Evolutionary conservation across 257 asterid genomes (phyloP).

Genomic region (Primulina tabacum): DNA sequence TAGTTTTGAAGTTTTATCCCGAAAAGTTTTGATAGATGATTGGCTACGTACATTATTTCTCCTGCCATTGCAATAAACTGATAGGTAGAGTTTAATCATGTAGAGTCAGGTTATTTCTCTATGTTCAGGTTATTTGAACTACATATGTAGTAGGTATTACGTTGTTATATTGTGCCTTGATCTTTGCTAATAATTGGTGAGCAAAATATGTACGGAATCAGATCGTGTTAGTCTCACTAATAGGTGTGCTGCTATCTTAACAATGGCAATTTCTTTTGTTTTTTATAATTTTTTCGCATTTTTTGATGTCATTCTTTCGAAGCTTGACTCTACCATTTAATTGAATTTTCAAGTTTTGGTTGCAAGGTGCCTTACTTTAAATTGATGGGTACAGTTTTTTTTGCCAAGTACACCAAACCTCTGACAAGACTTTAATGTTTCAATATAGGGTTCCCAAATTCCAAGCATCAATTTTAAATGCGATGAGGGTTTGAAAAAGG

Average conservation of each 20-base stretch:
- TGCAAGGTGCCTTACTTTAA: constrained; percentile 13
- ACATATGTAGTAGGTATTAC: neutral
- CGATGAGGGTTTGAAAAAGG: constrained; percentile 56
- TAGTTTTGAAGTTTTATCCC: constrained; percentile 12
- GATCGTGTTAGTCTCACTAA: constrained; percentile 11
- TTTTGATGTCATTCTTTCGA: neutral
- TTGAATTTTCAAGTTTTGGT: constrained; percentile 11
- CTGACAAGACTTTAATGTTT: constrained; percentile 26
- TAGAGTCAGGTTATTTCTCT: constrained; percentile 3
- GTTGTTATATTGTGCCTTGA: constrained; percentile 5
- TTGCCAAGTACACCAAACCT: neutral
- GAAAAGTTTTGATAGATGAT: neutral
- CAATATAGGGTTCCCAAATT: constrained; percentile 53
- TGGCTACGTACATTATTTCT: constrained; percentile 11
- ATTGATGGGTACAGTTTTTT: constrained; percentile 18
- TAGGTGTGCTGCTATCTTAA: constrained; percentile 22
- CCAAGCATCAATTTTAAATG: constrained; percentile 65
- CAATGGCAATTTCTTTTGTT: neutral
- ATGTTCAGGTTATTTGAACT: constrained; percentile 1
- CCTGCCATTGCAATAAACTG: constrained; percentile 10
- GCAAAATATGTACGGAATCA: constrained; percentile 16
- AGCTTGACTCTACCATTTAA: constrained; percentile 1
- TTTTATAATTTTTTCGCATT: too few relatives aligned
- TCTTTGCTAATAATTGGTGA: constrained; percentile 16
- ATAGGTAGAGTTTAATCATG: constrained; percentile 21